A percentile compares a stretch with the other conserved stretches of the same genome.
phyloP scores from a whole-genome alignment of 192 early-diverging fungal genomes.

The Chytriomyces sp. region DNA sequence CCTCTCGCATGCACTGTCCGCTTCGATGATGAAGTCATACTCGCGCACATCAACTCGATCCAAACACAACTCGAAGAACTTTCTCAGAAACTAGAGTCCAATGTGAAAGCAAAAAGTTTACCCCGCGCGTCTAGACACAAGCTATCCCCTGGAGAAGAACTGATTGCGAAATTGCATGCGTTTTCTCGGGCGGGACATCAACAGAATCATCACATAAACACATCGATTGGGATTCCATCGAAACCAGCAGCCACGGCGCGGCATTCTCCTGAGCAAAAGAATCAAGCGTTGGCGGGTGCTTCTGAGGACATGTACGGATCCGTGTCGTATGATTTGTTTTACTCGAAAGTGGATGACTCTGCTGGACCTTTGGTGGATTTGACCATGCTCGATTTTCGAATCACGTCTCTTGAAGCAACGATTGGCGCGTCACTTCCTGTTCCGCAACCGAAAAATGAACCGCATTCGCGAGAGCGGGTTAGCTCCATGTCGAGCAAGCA shows the following conservation, averaged over 20 bases:
- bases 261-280: neutral
- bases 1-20: conserved; percentile 40
- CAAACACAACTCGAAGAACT: neutral
- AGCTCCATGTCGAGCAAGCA: neutral
- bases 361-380: conserved; percentile 2
- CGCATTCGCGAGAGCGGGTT: neutral
- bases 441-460: neutral
- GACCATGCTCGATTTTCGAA: neutral
- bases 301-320: neutral
- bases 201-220: neutral
- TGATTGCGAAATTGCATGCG: neutral
- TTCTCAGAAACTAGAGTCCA: neutral
- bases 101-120: neutral
- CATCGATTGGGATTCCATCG: neutral
- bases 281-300: neutral
- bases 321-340: neutral
- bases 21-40: conserved; percentile 17
- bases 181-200: neutral
- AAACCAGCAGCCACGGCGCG: neutral
- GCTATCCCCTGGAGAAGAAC: neutral
- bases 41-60: neutral
- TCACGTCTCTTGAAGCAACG: neutral
- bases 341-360: neutral
- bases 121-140: neutral
- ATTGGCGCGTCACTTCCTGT: conserved; percentile 9